Percentiles rank a stretch among this genome's conserved stretches.
These are phyloP conservation scores for Ensete glaucum DNA, from an alignment of 176 grass and related monocot genomes.

Conservation along the genomic window DNA sequence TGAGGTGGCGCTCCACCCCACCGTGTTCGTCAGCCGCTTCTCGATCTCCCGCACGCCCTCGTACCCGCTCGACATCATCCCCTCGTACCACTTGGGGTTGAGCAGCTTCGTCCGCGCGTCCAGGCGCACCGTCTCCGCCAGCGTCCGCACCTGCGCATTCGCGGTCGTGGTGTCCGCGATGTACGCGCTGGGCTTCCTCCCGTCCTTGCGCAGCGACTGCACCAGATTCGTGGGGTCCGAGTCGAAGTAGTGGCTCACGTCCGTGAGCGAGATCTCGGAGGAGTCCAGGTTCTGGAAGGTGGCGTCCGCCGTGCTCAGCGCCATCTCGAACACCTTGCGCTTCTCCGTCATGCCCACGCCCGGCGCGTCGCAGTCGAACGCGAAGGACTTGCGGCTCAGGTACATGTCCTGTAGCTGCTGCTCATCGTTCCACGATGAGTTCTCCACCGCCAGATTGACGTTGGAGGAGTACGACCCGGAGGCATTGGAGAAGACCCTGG, in stretches of 20 bases:
- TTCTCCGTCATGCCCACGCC: slow-evolving; percentile 87
- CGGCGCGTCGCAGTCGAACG: slow-evolving; percentile 81
- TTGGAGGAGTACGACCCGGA: slow-evolving; percentile 97
- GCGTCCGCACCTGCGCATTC: slow-evolving; percentile 86
- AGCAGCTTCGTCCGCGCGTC: slow-evolving; percentile 92
- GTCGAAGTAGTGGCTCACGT: slow-evolving; percentile 99
- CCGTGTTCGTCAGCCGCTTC: slow-evolving; percentile 93
- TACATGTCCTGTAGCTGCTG: slow-evolving; percentile 99
- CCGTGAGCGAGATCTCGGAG: slow-evolving; percentile 95
- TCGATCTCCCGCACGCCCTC: slow-evolving; percentile 92
- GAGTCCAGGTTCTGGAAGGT: slow-evolving; percentile 99
- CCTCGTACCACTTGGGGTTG: slow-evolving; percentile 99
- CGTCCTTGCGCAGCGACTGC: slow-evolving; percentile 78
- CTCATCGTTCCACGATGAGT: slow-evolving; percentile 93
- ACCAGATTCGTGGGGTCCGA: slow-evolving; percentile 94
- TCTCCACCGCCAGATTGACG: slow-evolving; percentile 94
- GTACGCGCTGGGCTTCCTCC: slow-evolving; percentile 70
- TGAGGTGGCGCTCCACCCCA: slow-evolving; percentile 95
- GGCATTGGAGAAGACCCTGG: slow-evolving; percentile 93
- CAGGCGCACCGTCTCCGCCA: slow-evolving; percentile 83
- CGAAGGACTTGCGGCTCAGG: slow-evolving; percentile 89
- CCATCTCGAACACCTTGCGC: slow-evolving; percentile 79
- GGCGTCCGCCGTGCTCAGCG: slow-evolving; percentile 78
- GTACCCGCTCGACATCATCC: slow-evolving; percentile 94
- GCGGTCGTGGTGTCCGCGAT: slow-evolving; percentile 92